A percentile compares a stretch with the other conserved stretches of the same genome.
phyloP scores from a whole-genome alignment of 116 monocot species.

The Trichopus zeylanicus region DNA sequence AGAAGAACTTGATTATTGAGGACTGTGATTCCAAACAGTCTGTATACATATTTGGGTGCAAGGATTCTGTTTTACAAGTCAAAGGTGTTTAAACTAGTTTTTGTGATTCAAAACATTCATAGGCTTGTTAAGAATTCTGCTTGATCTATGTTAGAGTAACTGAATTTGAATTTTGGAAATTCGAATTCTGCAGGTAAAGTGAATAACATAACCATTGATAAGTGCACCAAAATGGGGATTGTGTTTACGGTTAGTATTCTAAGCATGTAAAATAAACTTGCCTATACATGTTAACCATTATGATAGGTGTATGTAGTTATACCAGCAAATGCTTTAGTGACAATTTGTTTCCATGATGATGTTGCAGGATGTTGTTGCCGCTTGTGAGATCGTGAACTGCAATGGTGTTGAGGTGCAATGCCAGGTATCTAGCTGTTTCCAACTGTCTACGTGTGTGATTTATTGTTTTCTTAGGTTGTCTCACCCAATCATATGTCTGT shows the following conservation, averaged over 20 bases:
- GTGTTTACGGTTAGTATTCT: constrained; percentile 75
- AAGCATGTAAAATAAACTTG: too few species aligned
- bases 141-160: too few species aligned
- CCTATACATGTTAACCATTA: too few species aligned
- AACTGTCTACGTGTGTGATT: background rate
- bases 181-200: constrained; percentile 71
- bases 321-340: background rate
- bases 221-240: constrained; percentile 82
- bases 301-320: too few species aligned
- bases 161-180: too few species aligned
- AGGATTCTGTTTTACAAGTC: constrained; percentile 91
- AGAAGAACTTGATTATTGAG: constrained; percentile 79
- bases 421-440: constrained; percentile 50
- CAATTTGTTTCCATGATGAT: constrained; percentile 2
- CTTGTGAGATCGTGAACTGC: constrained; percentile 97
- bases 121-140: too few species aligned
- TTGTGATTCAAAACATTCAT: background rate
- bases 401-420: constrained; percentile 90
- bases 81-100: constrained; percentile 41
- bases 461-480: too few species aligned
- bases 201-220: constrained; percentile 98
- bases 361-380: constrained; percentile 91
- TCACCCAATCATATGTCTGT: background rate
- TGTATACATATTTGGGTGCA: constrained; percentile 91
- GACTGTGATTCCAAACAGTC: constrained; percentile 94